These are phyloP conservation scores for Plenodomus biglobosus DNA, from an alignment of 2,329 filamentous ascomycete species.

Conservation along the genomic window DNA sequence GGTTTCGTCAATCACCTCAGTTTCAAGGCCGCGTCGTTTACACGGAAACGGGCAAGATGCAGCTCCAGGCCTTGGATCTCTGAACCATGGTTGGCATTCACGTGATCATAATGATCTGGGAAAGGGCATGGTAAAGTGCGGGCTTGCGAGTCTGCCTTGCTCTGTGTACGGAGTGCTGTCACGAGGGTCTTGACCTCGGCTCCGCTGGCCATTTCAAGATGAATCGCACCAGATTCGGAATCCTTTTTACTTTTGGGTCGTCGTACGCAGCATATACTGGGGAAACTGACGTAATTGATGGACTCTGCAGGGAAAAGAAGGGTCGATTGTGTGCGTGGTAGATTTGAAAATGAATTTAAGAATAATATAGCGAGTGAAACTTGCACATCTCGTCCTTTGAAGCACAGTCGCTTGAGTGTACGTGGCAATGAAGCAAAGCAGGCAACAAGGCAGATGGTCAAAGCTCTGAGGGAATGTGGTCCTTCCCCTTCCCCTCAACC, in stretches of 20 bases:
- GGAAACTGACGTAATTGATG: no score
- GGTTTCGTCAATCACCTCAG: constrained; percentile 11
- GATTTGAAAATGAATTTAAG: no score
- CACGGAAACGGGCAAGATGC: constrained; percentile 21
- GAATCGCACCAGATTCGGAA: constrained; percentile 8
- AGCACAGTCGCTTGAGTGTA: no score
- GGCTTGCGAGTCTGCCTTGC: constrained; percentile 17
- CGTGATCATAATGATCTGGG: constrained; percentile 29
- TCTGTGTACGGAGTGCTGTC: constrained; percentile 30
- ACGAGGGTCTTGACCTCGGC: no score
- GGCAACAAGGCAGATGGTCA: no score
- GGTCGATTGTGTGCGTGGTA: no score
- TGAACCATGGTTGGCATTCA: constrained; percentile 27
- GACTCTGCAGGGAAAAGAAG: no score
- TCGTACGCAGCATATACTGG: no score
- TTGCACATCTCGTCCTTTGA: not conserved
- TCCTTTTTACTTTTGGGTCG: no score
- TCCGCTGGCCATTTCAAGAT: constrained; percentile 27
- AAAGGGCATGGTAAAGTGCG: constrained; percentile 32
- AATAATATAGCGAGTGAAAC: constrained; percentile 15
- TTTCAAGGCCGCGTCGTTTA: constrained; percentile 25
- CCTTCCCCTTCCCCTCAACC: no score
- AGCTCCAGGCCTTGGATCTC: constrained; percentile 22
- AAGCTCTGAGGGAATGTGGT: no score
- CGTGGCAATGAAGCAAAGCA: no score